A percentile compares a stretch with the other conserved stretches of the same genome.
Conservation (phyloP, 805 yeast genomes). For the Yamadazyma nakazawae region DNA sequence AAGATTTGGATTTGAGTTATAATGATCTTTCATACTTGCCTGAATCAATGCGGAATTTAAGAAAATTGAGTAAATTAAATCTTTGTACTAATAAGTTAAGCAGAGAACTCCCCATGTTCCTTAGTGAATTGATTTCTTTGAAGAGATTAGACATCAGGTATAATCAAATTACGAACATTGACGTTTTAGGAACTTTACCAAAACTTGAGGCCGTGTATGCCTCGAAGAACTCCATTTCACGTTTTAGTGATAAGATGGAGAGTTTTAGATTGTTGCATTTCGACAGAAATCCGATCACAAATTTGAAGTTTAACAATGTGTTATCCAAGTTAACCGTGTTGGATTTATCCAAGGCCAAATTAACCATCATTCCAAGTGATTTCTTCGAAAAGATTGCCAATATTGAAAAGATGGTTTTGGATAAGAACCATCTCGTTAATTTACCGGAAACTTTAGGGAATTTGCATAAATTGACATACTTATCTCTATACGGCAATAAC, state of each 20-base stretch:
- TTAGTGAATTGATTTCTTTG: slow-evolving; percentile 52
- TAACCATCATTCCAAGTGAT: slow-evolving; percentile 66
- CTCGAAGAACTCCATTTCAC: slow-evolving; percentile 72
- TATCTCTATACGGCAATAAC: slow-evolving; percentile 74
- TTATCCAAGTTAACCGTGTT: slow-evolving; percentile 65
- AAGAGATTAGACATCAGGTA: slow-evolving; percentile 75
- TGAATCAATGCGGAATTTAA: slow-evolving; percentile 53
- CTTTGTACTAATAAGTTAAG: slow-evolving; percentile 68
- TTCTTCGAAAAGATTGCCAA: slow-evolving; percentile 60
- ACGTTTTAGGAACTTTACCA: slow-evolving; percentile 53
- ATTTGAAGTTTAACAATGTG: slow-evolving; percentile 50
- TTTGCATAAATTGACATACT: slow-evolving; percentile 55
- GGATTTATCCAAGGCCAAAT: slow-evolving; percentile 77
- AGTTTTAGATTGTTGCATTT: slow-evolving; percentile 66
- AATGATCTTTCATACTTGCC: slow-evolving; percentile 68
- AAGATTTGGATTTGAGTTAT: slow-evolving; percentile 76
- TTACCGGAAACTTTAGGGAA: slow-evolving; percentile 67
- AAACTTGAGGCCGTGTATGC: slow-evolving; percentile 69
- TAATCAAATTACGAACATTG: slow-evolving; percentile 56
- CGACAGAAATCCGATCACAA: slow-evolving; percentile 82
- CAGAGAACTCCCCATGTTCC: slow-evolving; percentile 49
- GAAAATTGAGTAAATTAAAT: slow-evolving; percentile 63
- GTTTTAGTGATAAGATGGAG: slow-evolving; percentile 60
- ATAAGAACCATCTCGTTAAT: slow-evolving; percentile 75
- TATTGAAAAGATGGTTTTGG: slow-evolving; percentile 70